Evolutionary conservation across 768 basidiomycete genomes (phyloP).

Genomic region (Clathrus columnatus): DNA sequence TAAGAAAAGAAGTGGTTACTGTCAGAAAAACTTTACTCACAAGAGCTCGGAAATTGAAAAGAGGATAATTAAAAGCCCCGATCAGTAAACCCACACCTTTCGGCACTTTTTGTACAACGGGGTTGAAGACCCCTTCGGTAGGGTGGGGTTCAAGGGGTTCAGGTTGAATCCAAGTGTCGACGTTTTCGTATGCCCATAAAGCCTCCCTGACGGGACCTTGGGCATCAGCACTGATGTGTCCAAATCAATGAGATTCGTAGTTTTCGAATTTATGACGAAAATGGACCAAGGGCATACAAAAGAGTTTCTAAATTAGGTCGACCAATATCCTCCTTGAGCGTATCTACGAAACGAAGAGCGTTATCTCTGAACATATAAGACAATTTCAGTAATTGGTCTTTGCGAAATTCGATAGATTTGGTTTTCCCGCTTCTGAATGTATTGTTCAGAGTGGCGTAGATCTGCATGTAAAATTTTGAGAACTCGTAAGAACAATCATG

Average conservation of each 20-base stretch:
- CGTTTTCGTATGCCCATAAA: conserved; percentile 45
- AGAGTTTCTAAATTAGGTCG: conserved; percentile 51
- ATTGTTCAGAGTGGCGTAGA: not conserved
- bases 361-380: conserved; percentile 73
- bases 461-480: not conserved
- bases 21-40: too few species aligned
- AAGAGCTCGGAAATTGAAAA: conserved; percentile 60
- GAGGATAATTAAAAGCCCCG: conserved; percentile 26
- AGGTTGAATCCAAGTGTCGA: conserved; percentile 70
- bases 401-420: conserved; percentile 58
- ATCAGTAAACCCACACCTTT: conserved; percentile 70
- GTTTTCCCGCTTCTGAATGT: conserved; percentile 63
- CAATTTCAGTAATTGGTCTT: conserved; percentile 65
- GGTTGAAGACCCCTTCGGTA: conserved; percentile 50
- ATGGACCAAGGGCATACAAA: conserved; percentile 33
- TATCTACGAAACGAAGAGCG: conserved; percentile 43
- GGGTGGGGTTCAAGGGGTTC: conserved; percentile 46
- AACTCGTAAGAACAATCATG: not conserved
- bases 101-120: conserved; percentile 61
- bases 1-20: not conserved
- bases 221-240: conserved; percentile 19
- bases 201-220: conserved; percentile 37
- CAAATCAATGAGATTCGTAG: conserved; percentile 48
- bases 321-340: conserved; percentile 55
- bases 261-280: not conserved